These are phyloP conservation scores for Blastobotrys terrestris DNA, from an alignment of 805 yeast genomes.

Conservation along the genomic window DNA sequence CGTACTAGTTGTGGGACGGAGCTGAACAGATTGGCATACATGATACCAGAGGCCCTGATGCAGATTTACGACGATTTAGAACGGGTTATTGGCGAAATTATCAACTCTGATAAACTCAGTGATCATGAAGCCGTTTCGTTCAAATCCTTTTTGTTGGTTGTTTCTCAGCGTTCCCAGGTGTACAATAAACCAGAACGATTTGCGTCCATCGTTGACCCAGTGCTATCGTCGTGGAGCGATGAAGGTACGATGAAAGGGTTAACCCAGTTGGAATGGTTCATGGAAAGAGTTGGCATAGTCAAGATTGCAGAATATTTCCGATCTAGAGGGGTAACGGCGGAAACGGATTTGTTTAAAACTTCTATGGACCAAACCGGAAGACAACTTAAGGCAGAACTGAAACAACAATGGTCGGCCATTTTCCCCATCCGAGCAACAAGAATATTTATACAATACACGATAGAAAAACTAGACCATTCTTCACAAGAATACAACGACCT, in stretches of 20 bases:
- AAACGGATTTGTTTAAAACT: conserved; percentile 67
- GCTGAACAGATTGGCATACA: conserved; percentile 83
- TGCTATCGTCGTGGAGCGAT: conserved; percentile 86
- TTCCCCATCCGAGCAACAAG: conserved; percentile 96
- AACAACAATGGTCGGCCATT: conserved; percentile 87
- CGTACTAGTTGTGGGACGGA: conserved; percentile 93
- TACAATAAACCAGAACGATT: conserved; percentile 72
- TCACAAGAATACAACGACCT: conserved; percentile 67
- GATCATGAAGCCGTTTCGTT: conserved; percentile 93
- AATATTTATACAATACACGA: conserved; percentile 89
- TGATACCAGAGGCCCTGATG: conserved; percentile 88
- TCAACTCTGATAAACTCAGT: conserved; percentile 63
- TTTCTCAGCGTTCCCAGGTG: conserved; percentile 70
- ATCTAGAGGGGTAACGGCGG: conserved; percentile 69
- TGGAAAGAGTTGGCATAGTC: conserved; percentile 95
- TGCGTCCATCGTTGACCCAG: conserved; percentile 87
- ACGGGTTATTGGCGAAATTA: conserved; percentile 64
- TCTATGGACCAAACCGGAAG: conserved; percentile 89
- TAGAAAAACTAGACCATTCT: conserved; percentile 79
- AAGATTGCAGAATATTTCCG: conserved; percentile 88
- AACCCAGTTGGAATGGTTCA: conserved; percentile 90
- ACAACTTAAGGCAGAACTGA: conserved; percentile 64
- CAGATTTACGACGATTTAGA: conserved; percentile 79
- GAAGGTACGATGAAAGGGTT: conserved; percentile 86
- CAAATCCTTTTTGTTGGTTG: conserved; percentile 84